These are phyloP conservation scores for Tetrahymena malaccensis DNA, from an alignment of 73 alveolate species.

Conservation along the genomic window DNA sequence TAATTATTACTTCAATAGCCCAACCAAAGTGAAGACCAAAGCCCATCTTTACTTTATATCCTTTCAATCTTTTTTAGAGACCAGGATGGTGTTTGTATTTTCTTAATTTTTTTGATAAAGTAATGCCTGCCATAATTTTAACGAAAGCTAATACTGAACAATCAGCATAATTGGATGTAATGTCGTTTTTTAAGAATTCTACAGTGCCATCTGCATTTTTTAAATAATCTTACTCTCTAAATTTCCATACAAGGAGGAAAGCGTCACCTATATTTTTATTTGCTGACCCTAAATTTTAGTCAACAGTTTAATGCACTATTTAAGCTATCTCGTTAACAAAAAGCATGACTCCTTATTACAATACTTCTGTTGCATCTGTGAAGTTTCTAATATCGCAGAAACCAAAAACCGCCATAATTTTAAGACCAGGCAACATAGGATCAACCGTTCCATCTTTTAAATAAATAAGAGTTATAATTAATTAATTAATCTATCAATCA, in stretches of 20 bases:
- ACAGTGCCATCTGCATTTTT: constrained; percentile 31
- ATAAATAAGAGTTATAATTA: no score
- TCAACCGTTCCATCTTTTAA: constrained; percentile 32
- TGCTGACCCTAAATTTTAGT: constrained; percentile 92
- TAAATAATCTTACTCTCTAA: constrained; percentile 43
- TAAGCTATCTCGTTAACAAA: constrained; percentile 94
- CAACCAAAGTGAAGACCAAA: constrained; percentile 91
- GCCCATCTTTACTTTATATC: constrained; percentile 83
- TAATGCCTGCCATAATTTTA: constrained; percentile 61
- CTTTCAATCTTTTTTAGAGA: constrained; percentile 64
- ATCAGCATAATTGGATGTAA: constrained; percentile 58
- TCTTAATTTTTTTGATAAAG: constrained; percentile 46
- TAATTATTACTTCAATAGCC: constrained; percentile 73
- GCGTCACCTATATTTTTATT: constrained; percentile 99
- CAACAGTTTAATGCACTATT: constrained; percentile 86
- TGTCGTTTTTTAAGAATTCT: constrained; percentile 42
- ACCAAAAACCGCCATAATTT: constrained; percentile 76
- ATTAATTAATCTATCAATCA: no score
- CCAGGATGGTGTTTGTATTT: constrained; percentile 69
- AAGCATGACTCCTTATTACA: constrained; percentile 84
- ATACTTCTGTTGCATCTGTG: constrained; percentile 78
- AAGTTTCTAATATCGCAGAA: constrained; percentile 82
- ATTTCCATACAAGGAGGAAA: constrained; percentile 89
- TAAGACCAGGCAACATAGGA: constrained; percentile 81
- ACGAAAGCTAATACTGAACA: constrained; percentile 64